Base-by-base conservation (phyloP, 2,329 filamentous ascomycete genomes). In the Aspergillus sp. region DNA sequence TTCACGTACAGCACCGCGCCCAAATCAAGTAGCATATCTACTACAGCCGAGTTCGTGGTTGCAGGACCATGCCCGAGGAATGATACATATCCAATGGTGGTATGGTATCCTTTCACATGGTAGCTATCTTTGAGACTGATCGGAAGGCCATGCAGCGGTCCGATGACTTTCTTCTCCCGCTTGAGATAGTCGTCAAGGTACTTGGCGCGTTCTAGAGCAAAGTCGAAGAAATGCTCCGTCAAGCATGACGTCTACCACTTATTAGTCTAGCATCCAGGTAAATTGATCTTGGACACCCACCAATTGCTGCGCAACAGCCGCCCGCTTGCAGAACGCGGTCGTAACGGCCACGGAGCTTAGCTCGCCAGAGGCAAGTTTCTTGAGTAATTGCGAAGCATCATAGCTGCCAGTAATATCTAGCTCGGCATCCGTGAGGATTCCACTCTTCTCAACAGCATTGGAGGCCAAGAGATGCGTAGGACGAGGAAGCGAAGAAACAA, bases 401-500 rank as follows among this genome's bases (percentile, higher is more conserved):
- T 67, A 68, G 3, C 65, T 65, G 53, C 72, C 69, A 0, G 83
- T 85, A 38, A 85, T 81, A 8, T 75, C 71, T 3, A 84, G 62
- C 65, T 85, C 82, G n/a, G 71, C 61, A 0, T 73, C 50, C 0
- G 79, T 76, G 6, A 85, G 67, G 7, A 85, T 68, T 1, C 81
- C 81, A 53, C 78, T 80, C 52, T 55, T 56, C 8, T 64, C 62
- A 0, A 64, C 62, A 3, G 68, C 47, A 47, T 62, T 64, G 61
- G 65, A 62, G 3, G 66, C 68, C 6, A 75, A 52, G 3, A 70
- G 51, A 47, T 54, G 62, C 36, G 51, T 55, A 44, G 62, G 49
- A 4, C 39, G n/a, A 5, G 61, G 51, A 10, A 61, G 50, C 5
- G 66, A 57, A 0, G 62, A 27, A 1, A 64, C 19, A 1, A 63